Conservation (phyloP, 129 eudicot species). For the Cynara cardunculus region DNA sequence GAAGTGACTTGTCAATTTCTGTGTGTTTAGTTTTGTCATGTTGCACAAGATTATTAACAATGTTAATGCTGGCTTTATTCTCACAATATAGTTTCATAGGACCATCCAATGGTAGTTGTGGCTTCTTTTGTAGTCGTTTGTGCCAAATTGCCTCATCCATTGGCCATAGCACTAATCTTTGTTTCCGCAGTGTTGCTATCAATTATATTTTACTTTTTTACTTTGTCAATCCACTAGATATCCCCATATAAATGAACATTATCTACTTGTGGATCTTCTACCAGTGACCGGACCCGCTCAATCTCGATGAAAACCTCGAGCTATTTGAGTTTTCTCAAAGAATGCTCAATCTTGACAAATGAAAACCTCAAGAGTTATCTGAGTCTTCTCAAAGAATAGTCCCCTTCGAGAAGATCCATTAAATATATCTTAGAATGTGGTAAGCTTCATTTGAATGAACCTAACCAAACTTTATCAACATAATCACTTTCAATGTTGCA, state of each 20-base stretch:
- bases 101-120: not conserved
- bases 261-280: not conserved
- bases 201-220: not conserved
- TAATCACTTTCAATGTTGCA: not conserved
- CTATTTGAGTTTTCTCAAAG: not conserved
- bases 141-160: not conserved
- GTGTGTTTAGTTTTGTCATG: not conserved
- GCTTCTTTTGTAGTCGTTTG: not conserved
- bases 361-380: too few species aligned
- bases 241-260: not conserved
- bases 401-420: not conserved
- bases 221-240: not conserved
- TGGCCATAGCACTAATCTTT: not conserved
- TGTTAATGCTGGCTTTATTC: not conserved
- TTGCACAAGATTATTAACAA: not conserved
- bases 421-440: not conserved
- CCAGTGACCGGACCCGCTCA: not conserved
- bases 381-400: not conserved
- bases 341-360: too few species aligned
- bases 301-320: not conserved
- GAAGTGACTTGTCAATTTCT: not conserved
- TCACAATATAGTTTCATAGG: not conserved
- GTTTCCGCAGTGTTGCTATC: not conserved
- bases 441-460: not conserved
- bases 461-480: not conserved